Evolutionary conservation across 2,329 filamentous ascomycete genomes (phyloP).

Genomic region (Sporothrix luriei): DNA sequence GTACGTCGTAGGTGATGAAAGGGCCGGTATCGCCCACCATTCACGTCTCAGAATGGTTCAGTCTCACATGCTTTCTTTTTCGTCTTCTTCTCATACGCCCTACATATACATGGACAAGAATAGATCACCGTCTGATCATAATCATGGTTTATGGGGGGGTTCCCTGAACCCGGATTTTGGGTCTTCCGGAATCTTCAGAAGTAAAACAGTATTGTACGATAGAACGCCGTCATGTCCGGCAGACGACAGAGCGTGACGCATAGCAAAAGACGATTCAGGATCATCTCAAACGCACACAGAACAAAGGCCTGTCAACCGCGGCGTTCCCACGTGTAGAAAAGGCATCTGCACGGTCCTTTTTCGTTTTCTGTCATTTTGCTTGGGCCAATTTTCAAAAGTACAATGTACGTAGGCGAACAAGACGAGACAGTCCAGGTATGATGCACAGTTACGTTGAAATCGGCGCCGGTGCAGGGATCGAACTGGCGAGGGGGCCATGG

Average conservation of each 20-base stretch:
- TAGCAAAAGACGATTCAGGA: background rate
- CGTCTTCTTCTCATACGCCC: background rate
- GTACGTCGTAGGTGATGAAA: too few relatives aligned
- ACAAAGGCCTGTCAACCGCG: background rate
- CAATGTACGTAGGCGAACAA: background rate
- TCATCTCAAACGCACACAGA: slow-evolving; percentile 21
- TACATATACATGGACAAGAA: background rate
- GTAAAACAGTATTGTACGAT: too few relatives aligned
- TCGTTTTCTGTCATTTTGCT: too few relatives aligned
- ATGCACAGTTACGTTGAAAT: background rate
- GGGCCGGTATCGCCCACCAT: background rate
- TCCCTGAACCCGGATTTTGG: slow-evolving; percentile 25
- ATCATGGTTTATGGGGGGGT: background rate
- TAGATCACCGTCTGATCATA: slow-evolving; percentile 26
- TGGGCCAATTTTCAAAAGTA: background rate
- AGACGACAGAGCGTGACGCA: background rate
- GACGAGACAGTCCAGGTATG: slow-evolving; percentile 27
- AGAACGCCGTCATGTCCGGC: too few relatives aligned
- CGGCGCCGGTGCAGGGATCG: background rate
- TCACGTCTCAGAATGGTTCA: slow-evolving; percentile 10
- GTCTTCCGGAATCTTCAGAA: background rate
- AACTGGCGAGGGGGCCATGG: background rate
- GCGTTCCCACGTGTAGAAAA: slow-evolving; percentile 2
- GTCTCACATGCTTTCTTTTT: background rate
- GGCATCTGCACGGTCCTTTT: slow-evolving; percentile 17